Conservation (phyloP, 1,284 basidiomycete genomes). For the Apiotrichum porosum region DNA sequence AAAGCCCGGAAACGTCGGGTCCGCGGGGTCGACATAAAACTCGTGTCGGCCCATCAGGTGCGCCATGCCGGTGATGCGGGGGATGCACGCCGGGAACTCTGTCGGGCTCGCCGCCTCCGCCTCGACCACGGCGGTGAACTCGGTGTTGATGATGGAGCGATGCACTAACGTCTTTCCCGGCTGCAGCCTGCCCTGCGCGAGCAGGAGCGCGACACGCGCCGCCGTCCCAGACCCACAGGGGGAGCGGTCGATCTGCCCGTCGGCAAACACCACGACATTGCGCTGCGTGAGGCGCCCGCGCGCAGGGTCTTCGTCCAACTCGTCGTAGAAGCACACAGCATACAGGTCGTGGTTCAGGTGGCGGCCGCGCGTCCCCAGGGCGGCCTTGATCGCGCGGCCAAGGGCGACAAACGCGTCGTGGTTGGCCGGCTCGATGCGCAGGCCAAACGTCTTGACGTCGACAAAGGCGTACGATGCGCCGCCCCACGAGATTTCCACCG, state of each 20-base stretch:
- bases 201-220: constrained; percentile 50
- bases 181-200: constrained; percentile 36
- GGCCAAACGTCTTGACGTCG: constrained; percentile 44
- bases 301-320: neutral
- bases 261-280: constrained; percentile 44
- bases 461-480: constrained; percentile 53
- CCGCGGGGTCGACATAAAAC: constrained; percentile 13
- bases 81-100: constrained; percentile 9
- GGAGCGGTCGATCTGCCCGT: constrained; percentile 52
- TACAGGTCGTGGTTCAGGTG: constrained; percentile 15
- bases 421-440: constrained; percentile 27
- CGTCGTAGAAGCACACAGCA: constrained; percentile 18
- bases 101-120: neutral
- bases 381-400: constrained; percentile 33
- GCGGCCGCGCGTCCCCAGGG: constrained; percentile 24
- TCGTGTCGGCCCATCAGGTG: constrained; percentile 9
- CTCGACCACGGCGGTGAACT: constrained; percentile 8
- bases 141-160: constrained; percentile 14
- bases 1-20: constrained; percentile 19
- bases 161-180: constrained; percentile 2
- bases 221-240: constrained; percentile 51
- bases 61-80: constrained; percentile 13
- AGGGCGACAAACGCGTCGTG: constrained; percentile 35
- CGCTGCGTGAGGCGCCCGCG: constrained; percentile 6
- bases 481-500: constrained; percentile 50